These are phyloP conservation scores for Malus hybrid DNA, from an alignment of 331 rosid genomes.

Conservation along the genomic window DNA sequence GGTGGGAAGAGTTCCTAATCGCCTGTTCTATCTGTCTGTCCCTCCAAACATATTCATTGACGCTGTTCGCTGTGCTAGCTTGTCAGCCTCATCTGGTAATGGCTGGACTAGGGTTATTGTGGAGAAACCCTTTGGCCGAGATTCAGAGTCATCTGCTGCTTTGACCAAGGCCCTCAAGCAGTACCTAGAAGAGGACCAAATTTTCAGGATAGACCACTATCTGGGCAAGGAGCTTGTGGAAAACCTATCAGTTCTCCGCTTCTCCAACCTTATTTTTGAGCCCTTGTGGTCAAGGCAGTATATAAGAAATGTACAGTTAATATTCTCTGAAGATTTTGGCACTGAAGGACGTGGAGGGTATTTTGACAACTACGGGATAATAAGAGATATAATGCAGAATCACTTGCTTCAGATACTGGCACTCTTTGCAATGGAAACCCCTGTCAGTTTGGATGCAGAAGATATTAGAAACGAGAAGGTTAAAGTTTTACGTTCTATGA, in stretches of 20 bases:
- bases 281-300: constrained; percentile 95
- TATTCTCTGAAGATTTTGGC: constrained; percentile 93
- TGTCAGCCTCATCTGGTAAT: constrained; percentile 63
- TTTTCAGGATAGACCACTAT: constrained; percentile 92
- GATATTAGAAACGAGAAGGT: constrained; percentile 96
- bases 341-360: constrained; percentile 99
- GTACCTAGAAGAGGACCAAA: constrained; percentile 78
- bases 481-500: constrained; percentile 90
- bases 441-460: constrained; percentile 90
- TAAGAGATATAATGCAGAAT: constrained; percentile 93
- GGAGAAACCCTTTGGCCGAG: constrained; percentile 93
- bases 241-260: constrained; percentile 85
- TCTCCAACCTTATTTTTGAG: constrained; percentile 85
- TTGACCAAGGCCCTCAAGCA: constrained; percentile 74
- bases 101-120: constrained; percentile 98
- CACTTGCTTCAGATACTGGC: constrained; percentile 92
- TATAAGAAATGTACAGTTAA: constrained; percentile 77
- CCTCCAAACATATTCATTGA: constrained; percentile 83
- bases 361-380: constrained; percentile 73
- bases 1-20: constrained; percentile 71
- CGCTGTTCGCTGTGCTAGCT: constrained; percentile 81
- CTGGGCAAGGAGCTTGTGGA: constrained; percentile 94
- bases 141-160: constrained; percentile 88
- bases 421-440: constrained; percentile 96
- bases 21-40: constrained; percentile 82